A percentile compares a stretch with the other conserved stretches of the same genome.
These are phyloP conservation scores for Halophytophthora batemanensis DNA, from an alignment of 352 stramenopile species.

Conservation along the genomic window DNA sequence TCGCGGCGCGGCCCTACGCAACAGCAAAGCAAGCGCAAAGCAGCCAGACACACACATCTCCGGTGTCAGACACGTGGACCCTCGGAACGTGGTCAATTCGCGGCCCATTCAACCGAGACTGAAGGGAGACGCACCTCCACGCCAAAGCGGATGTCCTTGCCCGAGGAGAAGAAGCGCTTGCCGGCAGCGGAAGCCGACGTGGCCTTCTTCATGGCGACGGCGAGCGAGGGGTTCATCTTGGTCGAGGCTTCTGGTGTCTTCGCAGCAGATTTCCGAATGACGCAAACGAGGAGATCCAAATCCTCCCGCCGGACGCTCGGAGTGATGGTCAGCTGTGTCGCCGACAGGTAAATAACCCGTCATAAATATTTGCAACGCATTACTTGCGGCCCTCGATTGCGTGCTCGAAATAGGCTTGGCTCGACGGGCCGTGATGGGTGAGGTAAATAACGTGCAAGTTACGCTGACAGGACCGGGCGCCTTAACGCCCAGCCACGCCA, in stretches of 20 bases:
- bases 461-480: too few species aligned
- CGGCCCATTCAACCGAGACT: neutral
- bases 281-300: constrained; percentile 3
- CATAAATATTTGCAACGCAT: too few species aligned
- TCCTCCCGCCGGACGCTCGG: too few species aligned
- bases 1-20: constrained; percentile 92
- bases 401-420: too few species aligned
- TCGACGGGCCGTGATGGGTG: too few species aligned
- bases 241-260: neutral
- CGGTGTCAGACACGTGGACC: too few species aligned
- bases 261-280: constrained; percentile 35
- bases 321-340: too few species aligned
- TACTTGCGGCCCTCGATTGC: too few species aligned
- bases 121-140: constrained; percentile 62
- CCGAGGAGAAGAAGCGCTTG: constrained; percentile 80
- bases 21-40: neutral
- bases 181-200: constrained; percentile 29
- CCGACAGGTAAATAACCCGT: too few species aligned
- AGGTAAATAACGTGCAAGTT: too few species aligned
- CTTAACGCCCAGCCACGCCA: too few species aligned
- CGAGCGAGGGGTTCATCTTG: constrained; percentile 74
- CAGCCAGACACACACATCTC: neutral
- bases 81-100: too few species aligned
- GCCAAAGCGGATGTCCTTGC: constrained; percentile 99
- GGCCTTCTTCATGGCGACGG: constrained; percentile 65